Base-by-base conservation (phyloP, 306 rosid species). In the Pterocarpus santalinus region DNA sequence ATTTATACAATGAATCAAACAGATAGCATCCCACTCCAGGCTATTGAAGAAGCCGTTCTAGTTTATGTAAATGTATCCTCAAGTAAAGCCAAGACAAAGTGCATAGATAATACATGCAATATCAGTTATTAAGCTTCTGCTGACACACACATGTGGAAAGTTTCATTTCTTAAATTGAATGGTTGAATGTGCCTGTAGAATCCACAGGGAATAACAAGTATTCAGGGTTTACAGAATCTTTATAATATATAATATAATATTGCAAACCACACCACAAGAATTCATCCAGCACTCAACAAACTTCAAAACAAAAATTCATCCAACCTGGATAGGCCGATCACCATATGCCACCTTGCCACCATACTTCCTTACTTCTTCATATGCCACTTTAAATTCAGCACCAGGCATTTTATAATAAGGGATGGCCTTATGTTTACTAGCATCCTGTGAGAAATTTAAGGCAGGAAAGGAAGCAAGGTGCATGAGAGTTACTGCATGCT, bases 321-420 rank as follows among this genome's bases (percentile, higher is more conserved):
- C 51, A 82, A 91, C 96, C 89, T 89, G 73, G 41, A 79, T 76
- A 3, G 92, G 90, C 46, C 90, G 93, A 78, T 91, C 96, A 16
- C 96, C 96, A 76, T 89, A 90, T 65, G 85, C 63, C 72, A 85
- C 92, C 79, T 73, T 78, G 53, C 87, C 92, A n/a, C 96, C 90
- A 62, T 88, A 91, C 61, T 91, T 91, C 87, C 73, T 76, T 65
- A 93, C 93, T 83, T 91, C 96, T 60, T 89, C 93, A 82, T 49
- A 49, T 28, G 88, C 96, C 72, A 88, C 87, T 61, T 89, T 89
- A 71, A 89, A 89, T 84, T 91, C 96, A 79, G 80, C 9, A 49
- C 14, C 55, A 49, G 55, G 28, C 28, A 22, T 22, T 22, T 22
- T 22, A 22, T 22, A 22, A 22, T 22, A 22, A 22, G 55, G 55